These are phyloP conservation scores for Termitomyces sp. DNA, from an alignment of 768 basidiomycete species.

Conservation along the genomic window DNA sequence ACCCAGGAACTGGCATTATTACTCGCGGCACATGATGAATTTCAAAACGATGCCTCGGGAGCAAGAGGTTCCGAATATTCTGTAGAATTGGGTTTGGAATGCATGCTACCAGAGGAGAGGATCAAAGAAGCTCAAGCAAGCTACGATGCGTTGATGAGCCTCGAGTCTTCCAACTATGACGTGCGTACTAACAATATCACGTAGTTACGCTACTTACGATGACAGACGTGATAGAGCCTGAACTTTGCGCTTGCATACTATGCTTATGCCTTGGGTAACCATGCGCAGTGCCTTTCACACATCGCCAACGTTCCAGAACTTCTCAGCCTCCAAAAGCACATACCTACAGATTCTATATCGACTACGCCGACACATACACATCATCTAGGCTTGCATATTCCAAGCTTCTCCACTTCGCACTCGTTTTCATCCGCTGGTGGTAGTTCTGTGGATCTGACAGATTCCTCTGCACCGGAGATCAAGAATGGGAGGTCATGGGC, in stretches of 20 bases:
- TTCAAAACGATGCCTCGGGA: slow-evolving; percentile 41
- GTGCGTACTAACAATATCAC: slow-evolving; percentile 34
- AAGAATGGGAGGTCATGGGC: slow-evolving; percentile 71
- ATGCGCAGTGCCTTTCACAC: slow-evolving; percentile 56
- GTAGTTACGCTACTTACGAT: not conserved
- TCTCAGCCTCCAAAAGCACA: slow-evolving; percentile 47
- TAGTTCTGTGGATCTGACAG: slow-evolving; percentile 40
- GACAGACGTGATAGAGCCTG: slow-evolving; percentile 46
- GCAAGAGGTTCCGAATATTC: slow-evolving; percentile 29
- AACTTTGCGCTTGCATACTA: slow-evolving; percentile 72
- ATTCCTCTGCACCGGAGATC: slow-evolving; percentile 46
- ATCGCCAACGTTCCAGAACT: slow-evolving; percentile 52
- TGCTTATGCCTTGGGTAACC: slow-evolving; percentile 69
- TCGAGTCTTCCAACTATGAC: slow-evolving; percentile 49
- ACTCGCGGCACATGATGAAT: slow-evolving; percentile 46
- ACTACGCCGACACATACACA: slow-evolving; percentile 15
- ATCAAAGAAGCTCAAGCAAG: slow-evolving; percentile 51
- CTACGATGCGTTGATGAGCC: slow-evolving; percentile 48
- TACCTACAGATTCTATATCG: slow-evolving; percentile 34
- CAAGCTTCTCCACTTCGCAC: slow-evolving; percentile 25
- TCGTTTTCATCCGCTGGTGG: slow-evolving; percentile 47
- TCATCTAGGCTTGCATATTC: slow-evolving; percentile 27
- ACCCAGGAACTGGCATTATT: slow-evolving; percentile 61
- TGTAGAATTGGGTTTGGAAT: slow-evolving; percentile 52
- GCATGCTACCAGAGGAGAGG: slow-evolving; percentile 47